Percentiles rank a stretch among this genome's conserved stretches.
Evolutionary conservation across 352 stramenopile genomes (phyloP).

Genomic region (Globisporangium yorkense): DNA sequence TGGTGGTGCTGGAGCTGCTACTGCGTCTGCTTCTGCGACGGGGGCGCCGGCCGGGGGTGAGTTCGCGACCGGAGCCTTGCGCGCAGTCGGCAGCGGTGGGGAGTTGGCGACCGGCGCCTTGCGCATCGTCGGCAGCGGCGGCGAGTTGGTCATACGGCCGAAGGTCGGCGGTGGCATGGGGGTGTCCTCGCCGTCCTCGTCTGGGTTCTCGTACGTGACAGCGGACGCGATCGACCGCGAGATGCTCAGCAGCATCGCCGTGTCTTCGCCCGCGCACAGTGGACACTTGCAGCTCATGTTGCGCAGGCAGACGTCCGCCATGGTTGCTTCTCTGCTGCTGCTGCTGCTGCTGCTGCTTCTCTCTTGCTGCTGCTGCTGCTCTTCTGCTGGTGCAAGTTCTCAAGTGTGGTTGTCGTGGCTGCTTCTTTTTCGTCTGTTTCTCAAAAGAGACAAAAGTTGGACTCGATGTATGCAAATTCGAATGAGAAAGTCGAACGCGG

Average conservation of each 20-base stretch:
- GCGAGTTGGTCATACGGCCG: slow-evolving; percentile 40
- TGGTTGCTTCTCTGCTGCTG: slow-evolving; percentile 12
- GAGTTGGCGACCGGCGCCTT: slow-evolving; percentile 16
- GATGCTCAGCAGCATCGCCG: slow-evolving; percentile 69
- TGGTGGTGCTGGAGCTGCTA: neutral
- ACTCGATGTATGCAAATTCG: neutral
- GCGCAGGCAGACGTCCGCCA: slow-evolving; percentile 78
- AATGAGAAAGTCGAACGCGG: neutral
- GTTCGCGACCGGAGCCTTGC: slow-evolving; percentile 2
- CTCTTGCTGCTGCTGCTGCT: neutral
- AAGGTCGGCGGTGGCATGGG: slow-evolving; percentile 19
- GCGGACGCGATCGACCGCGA: slow-evolving; percentile 79
- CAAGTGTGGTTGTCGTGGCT: neutral
- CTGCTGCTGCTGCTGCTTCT: slow-evolving; percentile 1
- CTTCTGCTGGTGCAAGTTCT: neutral
- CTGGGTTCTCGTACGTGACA: slow-evolving; percentile 58
- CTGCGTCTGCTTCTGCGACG: slow-evolving; percentile 1
- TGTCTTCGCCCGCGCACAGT: slow-evolving; percentile 77
- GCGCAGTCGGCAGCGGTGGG: slow-evolving; percentile 20
- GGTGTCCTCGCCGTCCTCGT: slow-evolving; percentile 17
- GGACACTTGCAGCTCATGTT: slow-evolving; percentile 85
- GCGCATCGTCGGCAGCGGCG: slow-evolving; percentile 18
- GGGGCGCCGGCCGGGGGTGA: neutral
- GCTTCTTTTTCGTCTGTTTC: neutral
- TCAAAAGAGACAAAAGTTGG: neutral